Evolutionary conservation across 306 rosid genomes (phyloP).

Genomic region (Malus domestica): DNA sequence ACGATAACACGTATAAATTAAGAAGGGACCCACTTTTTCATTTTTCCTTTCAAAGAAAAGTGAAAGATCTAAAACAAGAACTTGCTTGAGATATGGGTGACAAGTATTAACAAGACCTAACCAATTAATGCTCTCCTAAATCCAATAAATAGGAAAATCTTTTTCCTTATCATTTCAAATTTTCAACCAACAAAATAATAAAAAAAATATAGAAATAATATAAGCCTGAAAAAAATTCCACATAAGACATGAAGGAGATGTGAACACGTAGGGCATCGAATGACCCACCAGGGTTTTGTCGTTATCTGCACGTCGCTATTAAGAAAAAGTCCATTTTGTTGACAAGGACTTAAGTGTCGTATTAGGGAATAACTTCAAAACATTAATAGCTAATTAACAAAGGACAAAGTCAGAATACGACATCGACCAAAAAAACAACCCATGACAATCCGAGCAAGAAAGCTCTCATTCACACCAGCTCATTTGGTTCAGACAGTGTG

Average conservation of each 20-base stretch:
- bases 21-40: background rate
- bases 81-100: background rate
- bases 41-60: background rate
- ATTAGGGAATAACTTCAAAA: constrained; percentile 45
- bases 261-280: background rate
- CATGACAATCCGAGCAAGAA: constrained; percentile 19
- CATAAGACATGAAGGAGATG: background rate
- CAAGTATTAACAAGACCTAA: background rate
- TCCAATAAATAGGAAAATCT: background rate
- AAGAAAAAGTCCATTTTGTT: constrained; percentile 35
- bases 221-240: background rate
- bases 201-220: background rate
- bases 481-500: no score
- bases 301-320: constrained; percentile 13
- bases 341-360: constrained; percentile 60
- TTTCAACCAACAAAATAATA: no score
- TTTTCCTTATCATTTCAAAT: background rate
- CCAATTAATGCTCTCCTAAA: background rate
- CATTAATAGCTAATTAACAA: constrained; percentile 50
- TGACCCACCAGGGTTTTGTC: constrained; percentile 31
- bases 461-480: no score
- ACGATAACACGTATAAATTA: background rate
- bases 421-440: constrained; percentile 3
- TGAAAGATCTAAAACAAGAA: background rate
- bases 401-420: constrained; percentile 33